phyloP scores from a whole-genome alignment of 192 early-diverging fungal species.

The Funneliformis geosporum region DNA sequence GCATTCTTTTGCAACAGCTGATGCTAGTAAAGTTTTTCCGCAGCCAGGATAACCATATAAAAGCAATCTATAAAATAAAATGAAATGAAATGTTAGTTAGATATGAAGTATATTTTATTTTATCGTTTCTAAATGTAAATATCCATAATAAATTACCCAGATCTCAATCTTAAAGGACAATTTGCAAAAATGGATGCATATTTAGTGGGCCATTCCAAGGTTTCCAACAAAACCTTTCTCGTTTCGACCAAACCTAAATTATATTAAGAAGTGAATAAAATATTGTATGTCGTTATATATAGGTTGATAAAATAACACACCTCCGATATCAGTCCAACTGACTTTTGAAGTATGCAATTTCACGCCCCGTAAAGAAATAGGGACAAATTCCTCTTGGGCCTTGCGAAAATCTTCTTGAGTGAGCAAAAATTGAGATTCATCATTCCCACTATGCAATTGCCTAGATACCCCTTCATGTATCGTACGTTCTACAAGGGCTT shows the following conservation, averaged over 20 bases:
- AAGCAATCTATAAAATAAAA: conserved; percentile 59
- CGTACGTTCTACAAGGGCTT: conserved; percentile 74
- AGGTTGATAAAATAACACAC: conserved; percentile 30
- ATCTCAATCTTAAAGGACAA: conserved; percentile 85
- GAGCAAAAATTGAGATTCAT: conserved; percentile 44
- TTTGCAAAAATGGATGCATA: conserved; percentile 90
- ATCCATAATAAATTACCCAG: conserved; percentile 57
- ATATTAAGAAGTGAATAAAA: background rate
- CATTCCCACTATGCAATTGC: conserved; percentile 43
- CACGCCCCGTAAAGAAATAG: conserved; percentile 75
- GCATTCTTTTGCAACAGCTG: conserved; percentile 94
- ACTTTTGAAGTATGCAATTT: conserved; percentile 75
- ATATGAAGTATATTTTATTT: conserved; percentile 3
- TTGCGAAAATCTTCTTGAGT: conserved; percentile 68
- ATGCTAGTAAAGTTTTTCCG: conserved; percentile 95
- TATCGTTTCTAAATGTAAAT: background rate
- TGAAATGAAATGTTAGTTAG: background rate
- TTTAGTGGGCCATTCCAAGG: conserved; percentile 92
- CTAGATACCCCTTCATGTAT: conserved; percentile 80
- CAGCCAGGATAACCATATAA: conserved; percentile 98
- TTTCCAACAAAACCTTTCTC: conserved; percentile 80
- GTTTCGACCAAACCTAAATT: conserved; percentile 72
- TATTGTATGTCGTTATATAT: background rate
- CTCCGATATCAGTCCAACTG: conserved; percentile 89
- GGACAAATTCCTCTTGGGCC: conserved; percentile 78